Evolutionary conservation across 73 alveolate species (phyloP), one percentile per base, ranked within the genome.

Genomic region (Paramecium primaurelia): DNA sequence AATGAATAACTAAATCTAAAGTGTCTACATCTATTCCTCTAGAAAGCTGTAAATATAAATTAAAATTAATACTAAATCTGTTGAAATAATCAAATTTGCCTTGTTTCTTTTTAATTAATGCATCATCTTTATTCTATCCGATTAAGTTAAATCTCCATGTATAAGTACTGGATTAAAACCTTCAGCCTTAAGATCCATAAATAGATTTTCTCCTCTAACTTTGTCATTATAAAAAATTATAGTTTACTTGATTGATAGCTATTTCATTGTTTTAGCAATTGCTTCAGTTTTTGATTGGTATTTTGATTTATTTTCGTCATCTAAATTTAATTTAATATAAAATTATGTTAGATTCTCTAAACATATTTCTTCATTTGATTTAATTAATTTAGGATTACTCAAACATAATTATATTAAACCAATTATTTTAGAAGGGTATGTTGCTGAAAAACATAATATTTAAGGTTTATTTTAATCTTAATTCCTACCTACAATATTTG

Each of bases 21-120:
- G 94, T 89, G 7, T 58, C 75, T 12, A 89, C 75, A 40, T 89
- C 94, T 20, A 89, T 89, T 42, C 92, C 93, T 88, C 92, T 36
- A 2, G 92, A 71, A 11, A 89, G 84, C 58, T 64, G 20, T 22
- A 54, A 87, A 44, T 25, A 36, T 58, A 59, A 36, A 87, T 75
- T 18, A 1, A 87, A 34, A 34, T 9, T 12, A 36, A 68, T 64
- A 64, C 68, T 30, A 80, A 25, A 80, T 44, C 91, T 25, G 91
- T 80, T 2, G 75, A 80, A 45, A 42, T 42, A 14, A 80, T 26
- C 8, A 80, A 32, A 44, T 80, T 80, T 10, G 91, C 71, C 16
- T 45, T 80, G 4, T 75, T 75, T 75, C 88, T 75, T 37, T 75
- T 75, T 1, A 75, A 20, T 75, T 75, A 40, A 75, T 75, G 58